A percentile compares a stretch with the other conserved stretches of the same genome.
phyloP scores from a whole-genome alignment of 164 flowering plant species.

The Buxus sempervirens region DNA sequence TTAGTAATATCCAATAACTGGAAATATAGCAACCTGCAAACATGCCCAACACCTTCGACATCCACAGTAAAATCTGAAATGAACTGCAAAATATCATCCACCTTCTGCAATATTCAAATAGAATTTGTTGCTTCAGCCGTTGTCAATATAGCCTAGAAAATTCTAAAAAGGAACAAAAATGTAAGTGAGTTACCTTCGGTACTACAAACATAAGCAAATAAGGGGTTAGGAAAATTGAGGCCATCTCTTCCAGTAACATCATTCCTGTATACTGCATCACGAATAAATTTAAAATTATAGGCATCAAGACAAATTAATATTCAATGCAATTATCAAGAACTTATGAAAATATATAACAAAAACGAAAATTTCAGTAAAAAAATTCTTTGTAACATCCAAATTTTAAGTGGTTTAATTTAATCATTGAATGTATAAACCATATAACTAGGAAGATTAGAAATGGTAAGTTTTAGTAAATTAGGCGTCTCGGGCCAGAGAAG shows the following conservation, averaged over 20 bases:
- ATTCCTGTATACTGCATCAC: constrained; percentile 84
- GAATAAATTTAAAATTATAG: constrained; percentile 6
- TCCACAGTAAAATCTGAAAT: constrained; percentile 78
- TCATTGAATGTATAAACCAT: too few species aligned
- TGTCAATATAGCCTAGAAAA: not conserved
- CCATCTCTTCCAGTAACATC: constrained; percentile 98
- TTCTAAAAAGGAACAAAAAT: not conserved
- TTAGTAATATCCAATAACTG: not conserved
- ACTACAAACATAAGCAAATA: constrained; percentile 76
- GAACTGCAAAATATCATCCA: constrained; percentile 88
- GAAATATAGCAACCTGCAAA: constrained; percentile 70
- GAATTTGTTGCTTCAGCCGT: not conserved
- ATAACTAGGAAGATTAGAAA: too few species aligned
- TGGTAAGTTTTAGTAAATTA: too few species aligned
- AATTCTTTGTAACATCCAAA: not conserved
- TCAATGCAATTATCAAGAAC: not conserved
- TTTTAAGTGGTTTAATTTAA: not conserved
- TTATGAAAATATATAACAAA: too few species aligned
- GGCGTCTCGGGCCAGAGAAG: too few species aligned
- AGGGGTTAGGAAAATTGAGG: constrained; percentile 94
- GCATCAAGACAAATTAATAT: constrained; percentile 3
- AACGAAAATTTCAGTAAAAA: too few species aligned
- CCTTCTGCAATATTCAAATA: constrained; percentile 55
- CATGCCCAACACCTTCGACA: constrained; percentile 96
- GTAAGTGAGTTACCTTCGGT: constrained; percentile 57